These are phyloP conservation scores for Leishmania aethiopica DNA, from an alignment of 208 protist species.

Conservation along the genomic window DNA sequence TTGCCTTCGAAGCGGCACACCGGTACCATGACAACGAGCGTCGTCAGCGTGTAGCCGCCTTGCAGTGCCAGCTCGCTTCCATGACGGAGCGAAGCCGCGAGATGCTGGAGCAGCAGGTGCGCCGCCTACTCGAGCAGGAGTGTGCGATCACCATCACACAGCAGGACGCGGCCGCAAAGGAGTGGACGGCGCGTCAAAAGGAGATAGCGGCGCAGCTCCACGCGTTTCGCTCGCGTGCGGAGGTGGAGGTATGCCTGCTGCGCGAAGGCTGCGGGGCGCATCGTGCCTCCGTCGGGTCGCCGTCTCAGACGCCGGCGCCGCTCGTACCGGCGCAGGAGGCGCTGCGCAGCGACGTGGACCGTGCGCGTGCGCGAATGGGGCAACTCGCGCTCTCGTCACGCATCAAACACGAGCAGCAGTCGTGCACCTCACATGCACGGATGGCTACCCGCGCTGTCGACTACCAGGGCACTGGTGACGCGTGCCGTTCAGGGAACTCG, in stretches of 20 bases:
- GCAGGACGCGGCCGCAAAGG: slow-evolving; percentile 7
- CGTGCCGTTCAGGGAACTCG: neutral
- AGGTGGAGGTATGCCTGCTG: slow-evolving; percentile 16
- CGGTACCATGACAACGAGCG: slow-evolving; percentile 12
- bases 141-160: slow-evolving; percentile 10
- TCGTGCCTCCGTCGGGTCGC: neutral
- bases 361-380: neutral
- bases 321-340: neutral
- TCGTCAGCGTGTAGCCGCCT: slow-evolving; percentile 20
- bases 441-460: neutral
- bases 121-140: slow-evolving; percentile 9
- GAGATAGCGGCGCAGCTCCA: slow-evolving; percentile 21
- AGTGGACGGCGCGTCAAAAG: slow-evolving; percentile 6
- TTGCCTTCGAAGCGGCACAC: slow-evolving; percentile 2
- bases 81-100: slow-evolving; percentile 20
- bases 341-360: slow-evolving; percentile 9
- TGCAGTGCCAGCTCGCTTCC: slow-evolving; percentile 15
- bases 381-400: slow-evolving; percentile 9
- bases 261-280: slow-evolving; percentile 2
- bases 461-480: neutral
- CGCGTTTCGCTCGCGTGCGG: slow-evolving; percentile 14
- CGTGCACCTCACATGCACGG: neutral
- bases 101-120: slow-evolving; percentile 23
- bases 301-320: neutral
- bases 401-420: slow-evolving; percentile 8